Conservation (phyloP, 768 basidiomycete species). For the Serendipita vermifera region DNA sequence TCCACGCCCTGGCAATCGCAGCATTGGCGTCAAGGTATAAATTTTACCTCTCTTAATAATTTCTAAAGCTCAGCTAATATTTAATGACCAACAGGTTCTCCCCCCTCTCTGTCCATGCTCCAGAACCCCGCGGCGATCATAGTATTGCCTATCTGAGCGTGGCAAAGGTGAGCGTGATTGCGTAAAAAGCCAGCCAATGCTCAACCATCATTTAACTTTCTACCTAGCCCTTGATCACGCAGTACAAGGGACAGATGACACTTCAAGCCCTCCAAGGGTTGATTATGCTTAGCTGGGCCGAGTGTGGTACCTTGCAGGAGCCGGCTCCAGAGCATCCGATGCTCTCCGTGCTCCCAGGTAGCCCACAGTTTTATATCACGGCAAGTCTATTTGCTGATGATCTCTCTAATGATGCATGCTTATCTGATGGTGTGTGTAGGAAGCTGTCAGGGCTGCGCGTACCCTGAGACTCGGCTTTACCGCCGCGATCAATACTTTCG, state of each 20-base stretch:
- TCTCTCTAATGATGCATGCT: too few relatives aligned
- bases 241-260: not conserved
- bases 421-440: not conserved
- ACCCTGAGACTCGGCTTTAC: not conserved
- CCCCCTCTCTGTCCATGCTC: not conserved
- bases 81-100: not conserved
- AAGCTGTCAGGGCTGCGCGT: not conserved
- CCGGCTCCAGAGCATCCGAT: too few relatives aligned
- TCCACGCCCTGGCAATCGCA: constrained; percentile 1
- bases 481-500: not conserved
- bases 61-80: not conserved
- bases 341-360: too few relatives aligned
- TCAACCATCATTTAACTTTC: not conserved
- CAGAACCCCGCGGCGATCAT: not conserved
- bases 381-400: constrained; percentile 2
- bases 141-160: not conserved
- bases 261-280: constrained; percentile 5
- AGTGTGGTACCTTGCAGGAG: not conserved
- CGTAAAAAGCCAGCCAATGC: not conserved
- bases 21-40: not conserved
- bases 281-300: not conserved
- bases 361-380: constrained; percentile 3
- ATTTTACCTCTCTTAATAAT: not conserved
- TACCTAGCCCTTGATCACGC: constrained; percentile 4
- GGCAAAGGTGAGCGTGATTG: not conserved